Conservation (phyloP, 805 yeast species). For the Wickerhamiella siamensis region DNA sequence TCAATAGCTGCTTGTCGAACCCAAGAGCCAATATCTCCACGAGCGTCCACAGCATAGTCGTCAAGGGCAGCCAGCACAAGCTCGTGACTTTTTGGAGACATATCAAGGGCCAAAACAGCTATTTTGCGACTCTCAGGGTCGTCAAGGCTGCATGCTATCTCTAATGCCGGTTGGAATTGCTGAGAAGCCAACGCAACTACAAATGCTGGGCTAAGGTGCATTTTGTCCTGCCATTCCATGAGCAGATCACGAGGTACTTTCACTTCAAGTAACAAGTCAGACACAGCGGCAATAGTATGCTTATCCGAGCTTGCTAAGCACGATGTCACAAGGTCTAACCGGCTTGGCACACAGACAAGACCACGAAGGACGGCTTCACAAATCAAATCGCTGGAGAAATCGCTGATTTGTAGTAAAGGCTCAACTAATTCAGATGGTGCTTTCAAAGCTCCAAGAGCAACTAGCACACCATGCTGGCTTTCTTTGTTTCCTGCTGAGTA, state of each 20-base stretch:
- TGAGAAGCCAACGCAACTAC: slow-evolving; percentile 9
- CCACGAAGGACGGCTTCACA: slow-evolving; percentile 4
- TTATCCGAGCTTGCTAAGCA: slow-evolving; percentile 1
- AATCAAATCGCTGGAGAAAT: slow-evolving; percentile 6
- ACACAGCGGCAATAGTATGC: not conserved
- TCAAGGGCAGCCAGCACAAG: slow-evolving; percentile 34
- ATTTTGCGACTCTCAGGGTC: slow-evolving; percentile 12
- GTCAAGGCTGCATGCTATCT: slow-evolving; percentile 4
- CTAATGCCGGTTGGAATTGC: not conserved
- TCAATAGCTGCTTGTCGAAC: slow-evolving; percentile 41
- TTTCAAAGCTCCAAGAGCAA: slow-evolving; percentile 7
- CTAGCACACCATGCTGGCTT: slow-evolving; percentile 7
- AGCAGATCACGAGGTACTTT: not conserved
- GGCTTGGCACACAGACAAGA: not conserved
- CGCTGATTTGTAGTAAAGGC: not conserved
- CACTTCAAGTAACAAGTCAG: not conserved
- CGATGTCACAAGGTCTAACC: not conserved
- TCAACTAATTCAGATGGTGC: not conserved
- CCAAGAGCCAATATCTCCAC: slow-evolving; percentile 87
- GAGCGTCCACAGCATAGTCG: slow-evolving; percentile 64
- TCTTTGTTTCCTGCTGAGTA: not conserved
- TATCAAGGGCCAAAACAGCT: slow-evolving; percentile 6
- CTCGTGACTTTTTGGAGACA: not conserved
- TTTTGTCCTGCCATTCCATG: slow-evolving; percentile 3
- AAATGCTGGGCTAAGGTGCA: slow-evolving; percentile 8